Evolutionary conservation across 495 filamentous ascomycete genomes (phyloP), one percentile per base, ranked within the genome.

Genomic region (Xylaria nigripes): DNA sequence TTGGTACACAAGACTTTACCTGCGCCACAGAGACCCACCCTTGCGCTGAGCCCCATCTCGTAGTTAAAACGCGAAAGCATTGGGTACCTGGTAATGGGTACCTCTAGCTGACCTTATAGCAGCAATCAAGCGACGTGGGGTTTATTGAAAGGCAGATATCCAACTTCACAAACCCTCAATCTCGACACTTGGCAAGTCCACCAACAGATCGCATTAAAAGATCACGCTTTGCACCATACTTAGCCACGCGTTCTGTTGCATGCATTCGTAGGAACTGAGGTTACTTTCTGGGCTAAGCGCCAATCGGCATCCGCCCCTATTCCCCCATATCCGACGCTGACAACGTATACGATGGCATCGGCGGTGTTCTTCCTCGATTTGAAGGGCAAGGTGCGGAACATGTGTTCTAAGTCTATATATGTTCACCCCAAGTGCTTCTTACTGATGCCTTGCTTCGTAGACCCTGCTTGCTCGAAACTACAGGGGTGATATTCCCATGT

Each of bases 401-500:
- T 22, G 24, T 7, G 13, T 13, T 32, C 34, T 48, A 19, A 25
- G 2, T 2, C 1, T 9, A 15, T 1, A 22, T 7, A 6, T 3
- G 9, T 18, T 29, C 3, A 9, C 40, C 1, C 1, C 12, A 51
- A 36, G 3, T 18, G 0, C 18, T 29, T 16, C 5, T 30, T 57
- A 32, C 42, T 60, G 15, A 55, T 54, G 3, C 9, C 12, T 45
- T 1, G 16, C 54, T 61, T 30, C 50, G 18, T 68, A 95, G 90
- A 96, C 94, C 76, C 91, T 97, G 61, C 81, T 99, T 62, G 94
- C 94, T 68, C 87, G 94, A 66, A 99, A 97, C 75, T 99, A 99
- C 73, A 83, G 94, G 70, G 94, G 94, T 63, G 94, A 99, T 67
- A 95, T 99, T 64, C 94, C 94, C 68, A 97, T 99, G 94, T 94